Percentiles rank a stretch among this genome's conserved stretches.
Evolutionary conservation across 2,329 filamentous ascomycete species (phyloP).

Genomic region (Mycosphaerelloides madeirae): DNA sequence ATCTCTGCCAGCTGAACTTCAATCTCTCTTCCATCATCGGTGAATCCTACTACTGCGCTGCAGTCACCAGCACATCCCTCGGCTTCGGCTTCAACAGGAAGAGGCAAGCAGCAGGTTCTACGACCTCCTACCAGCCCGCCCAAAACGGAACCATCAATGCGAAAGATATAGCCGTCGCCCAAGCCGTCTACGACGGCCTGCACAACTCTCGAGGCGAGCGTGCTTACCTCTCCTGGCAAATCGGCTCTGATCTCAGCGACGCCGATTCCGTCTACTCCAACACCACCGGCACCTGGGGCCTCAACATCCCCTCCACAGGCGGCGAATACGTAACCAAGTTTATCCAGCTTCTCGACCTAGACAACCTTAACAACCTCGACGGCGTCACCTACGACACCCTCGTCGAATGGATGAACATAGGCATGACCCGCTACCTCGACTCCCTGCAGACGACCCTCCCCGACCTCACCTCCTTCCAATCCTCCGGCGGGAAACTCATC

Average conservation of each 20-base stretch:
- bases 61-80: slow-evolving; percentile 18
- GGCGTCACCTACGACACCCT: slow-evolving; percentile 54
- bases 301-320: slow-evolving; percentile 33
- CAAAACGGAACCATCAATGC: slow-evolving; percentile 30
- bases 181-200: slow-evolving; percentile 36
- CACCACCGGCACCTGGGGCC: slow-evolving; percentile 31
- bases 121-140: slow-evolving; percentile 5
- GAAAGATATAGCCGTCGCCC: slow-evolving; percentile 27
- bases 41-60: slow-evolving; percentile 41
- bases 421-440: slow-evolving; percentile 46
- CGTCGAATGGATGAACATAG: slow-evolving; percentile 50
- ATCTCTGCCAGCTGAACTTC: slow-evolving; percentile 45
- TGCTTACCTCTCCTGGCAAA: slow-evolving; percentile 40
- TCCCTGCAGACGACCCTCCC: slow-evolving; percentile 52
- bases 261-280: slow-evolving; percentile 34
- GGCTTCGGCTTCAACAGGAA: slow-evolving; percentile 10
- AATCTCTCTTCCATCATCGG: slow-evolving; percentile 46
- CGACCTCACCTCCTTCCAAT: slow-evolving; percentile 49
- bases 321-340: slow-evolving; percentile 43
- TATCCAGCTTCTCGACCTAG: slow-evolving; percentile 37
- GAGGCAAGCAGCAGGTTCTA: slow-evolving; percentile 13
- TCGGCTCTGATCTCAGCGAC: slow-evolving; percentile 30
- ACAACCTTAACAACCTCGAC: slow-evolving; percentile 42
- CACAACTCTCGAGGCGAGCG: slow-evolving; percentile 37
- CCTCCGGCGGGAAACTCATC: slow-evolving; percentile 51